Base-by-base conservation (phyloP, 148 eudicot species). In the Chenopodium suecicum region DNA sequence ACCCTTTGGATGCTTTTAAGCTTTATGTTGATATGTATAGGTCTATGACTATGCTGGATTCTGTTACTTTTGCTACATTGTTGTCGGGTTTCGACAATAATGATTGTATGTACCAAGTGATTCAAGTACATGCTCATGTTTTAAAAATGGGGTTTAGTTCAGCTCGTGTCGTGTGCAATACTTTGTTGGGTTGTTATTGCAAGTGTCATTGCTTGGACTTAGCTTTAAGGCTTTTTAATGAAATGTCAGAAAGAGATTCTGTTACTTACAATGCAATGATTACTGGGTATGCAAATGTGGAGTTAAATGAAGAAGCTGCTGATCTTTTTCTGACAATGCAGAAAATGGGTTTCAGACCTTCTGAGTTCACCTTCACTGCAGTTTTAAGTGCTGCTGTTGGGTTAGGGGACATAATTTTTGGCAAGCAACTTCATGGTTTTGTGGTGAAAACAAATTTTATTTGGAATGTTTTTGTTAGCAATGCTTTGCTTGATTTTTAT, bases 331-430 rank as follows among this genome's bases (percentile, higher is more conserved):
- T 77, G 58, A 86, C 83, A 66, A 94, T 94, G 97, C 92, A 86
- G 76, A 52, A 70, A 82, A 48, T 69, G 73, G 94, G 91, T 75
- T 87, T 90, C 74, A 84, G 72, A 85, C 94, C 95, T 22, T 88
- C 97, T 10, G 94, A 92, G 46, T 92, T 91, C 74, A 94, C 97
- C 68, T 94, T 92, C 82, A 95, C 98, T 58, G 92, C 93, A 16
- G 81, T 94, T 72, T 79, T 92, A 65, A 85, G 88, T 79, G 90
- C 92, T 37, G 78, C 88, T 78, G 78, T 86, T 81, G 94, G 90
- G 74, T 60, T 89, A 37, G 90, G 90, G 63, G 75, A 83, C 75
- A 27, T 90, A 70, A 58, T 64, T 77, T 86, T 91, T 41, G 94
- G 92, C n/a, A 82, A 83, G 81, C 93, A 89, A 75, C 75, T 93